Conservation (phyloP, 139 green algal genomes). For the Chlamydomonas urium region DNA sequence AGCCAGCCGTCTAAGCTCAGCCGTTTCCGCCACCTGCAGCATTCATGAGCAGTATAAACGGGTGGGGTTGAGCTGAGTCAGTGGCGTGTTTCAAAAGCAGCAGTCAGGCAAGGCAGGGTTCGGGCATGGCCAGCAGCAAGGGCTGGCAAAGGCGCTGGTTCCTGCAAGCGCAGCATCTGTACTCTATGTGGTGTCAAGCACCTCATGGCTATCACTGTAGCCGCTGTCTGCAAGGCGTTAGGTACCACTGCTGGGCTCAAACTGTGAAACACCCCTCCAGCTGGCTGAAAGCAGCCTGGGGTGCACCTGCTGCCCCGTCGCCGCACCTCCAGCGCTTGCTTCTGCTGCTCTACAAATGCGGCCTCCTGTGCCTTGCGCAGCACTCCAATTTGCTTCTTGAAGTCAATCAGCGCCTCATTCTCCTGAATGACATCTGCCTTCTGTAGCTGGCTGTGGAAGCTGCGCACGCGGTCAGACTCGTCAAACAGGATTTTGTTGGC, state of each 20-base stretch:
- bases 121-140: too few relatives aligned
- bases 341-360: constrained; percentile 60
- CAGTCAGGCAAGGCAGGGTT: too few relatives aligned
- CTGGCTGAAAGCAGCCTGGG: too few relatives aligned
- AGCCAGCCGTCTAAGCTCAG: constrained; percentile 54
- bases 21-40: constrained; percentile 50
- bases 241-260: too few relatives aligned
- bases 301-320: too few relatives aligned
- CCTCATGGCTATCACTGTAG: too few relatives aligned
- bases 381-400: constrained; percentile 57
- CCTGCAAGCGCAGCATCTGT: too few relatives aligned
- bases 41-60: background rate
- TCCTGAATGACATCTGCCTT: constrained; percentile 64
- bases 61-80: background rate
- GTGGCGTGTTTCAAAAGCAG: too few relatives aligned
- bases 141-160: too few relatives aligned
- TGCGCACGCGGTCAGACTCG: constrained; percentile 57
- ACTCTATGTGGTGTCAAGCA: too few relatives aligned
- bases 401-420: constrained; percentile 53
- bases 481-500: constrained; percentile 79
- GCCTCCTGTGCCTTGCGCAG: constrained; percentile 50
- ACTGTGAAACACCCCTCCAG: constrained; percentile 30
- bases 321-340: constrained; percentile 47
- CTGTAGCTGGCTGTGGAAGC: constrained; percentile 33
- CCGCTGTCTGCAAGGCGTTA: too few relatives aligned